These are phyloP conservation scores for Rhodotorula sp. DNA, from an alignment of 1,284 basidiomycete genomes.

Conservation along the genomic window DNA sequence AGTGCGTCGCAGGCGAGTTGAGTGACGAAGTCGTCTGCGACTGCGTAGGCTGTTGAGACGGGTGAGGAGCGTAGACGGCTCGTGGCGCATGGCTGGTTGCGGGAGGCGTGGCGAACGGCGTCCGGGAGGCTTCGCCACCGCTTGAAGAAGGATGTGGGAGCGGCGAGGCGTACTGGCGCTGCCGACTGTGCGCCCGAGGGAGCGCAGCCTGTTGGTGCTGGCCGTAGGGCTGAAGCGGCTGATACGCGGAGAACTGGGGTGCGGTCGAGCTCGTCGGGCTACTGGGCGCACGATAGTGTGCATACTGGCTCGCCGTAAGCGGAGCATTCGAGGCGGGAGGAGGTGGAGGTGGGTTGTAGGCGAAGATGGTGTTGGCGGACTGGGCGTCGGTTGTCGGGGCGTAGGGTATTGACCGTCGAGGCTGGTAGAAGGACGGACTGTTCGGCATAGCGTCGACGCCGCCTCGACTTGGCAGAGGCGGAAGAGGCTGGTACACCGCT, in stretches of 20 bases:
- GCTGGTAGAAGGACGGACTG: constrained; percentile 18
- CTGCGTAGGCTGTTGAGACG: background rate
- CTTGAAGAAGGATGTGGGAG: background rate
- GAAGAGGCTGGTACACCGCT: background rate
- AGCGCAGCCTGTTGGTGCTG: background rate
- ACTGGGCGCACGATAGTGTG: too few relatives aligned
- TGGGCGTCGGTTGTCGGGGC: background rate
- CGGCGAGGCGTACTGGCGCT: background rate
- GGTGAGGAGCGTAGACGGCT: background rate
- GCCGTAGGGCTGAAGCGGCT: background rate
- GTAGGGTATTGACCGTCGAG: constrained; percentile 23
- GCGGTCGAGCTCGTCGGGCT: background rate
- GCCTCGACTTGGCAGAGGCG: background rate
- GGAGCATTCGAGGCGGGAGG: background rate
- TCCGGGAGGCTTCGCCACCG: background rate
- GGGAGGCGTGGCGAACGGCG: constrained; percentile 14
- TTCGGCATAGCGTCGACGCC: background rate
- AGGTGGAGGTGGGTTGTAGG: constrained; percentile 25
- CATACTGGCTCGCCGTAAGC: too few relatives aligned
- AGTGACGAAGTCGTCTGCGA: background rate
- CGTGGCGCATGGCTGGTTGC: constrained; percentile 1
- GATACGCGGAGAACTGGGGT: background rate
- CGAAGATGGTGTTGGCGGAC: constrained; percentile 14
- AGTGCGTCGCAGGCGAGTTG: background rate
- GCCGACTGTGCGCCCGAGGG: background rate